phyloP scores from a whole-genome alignment of 352 stramenopile species.

The Phytophthora pluvialis region DNA sequence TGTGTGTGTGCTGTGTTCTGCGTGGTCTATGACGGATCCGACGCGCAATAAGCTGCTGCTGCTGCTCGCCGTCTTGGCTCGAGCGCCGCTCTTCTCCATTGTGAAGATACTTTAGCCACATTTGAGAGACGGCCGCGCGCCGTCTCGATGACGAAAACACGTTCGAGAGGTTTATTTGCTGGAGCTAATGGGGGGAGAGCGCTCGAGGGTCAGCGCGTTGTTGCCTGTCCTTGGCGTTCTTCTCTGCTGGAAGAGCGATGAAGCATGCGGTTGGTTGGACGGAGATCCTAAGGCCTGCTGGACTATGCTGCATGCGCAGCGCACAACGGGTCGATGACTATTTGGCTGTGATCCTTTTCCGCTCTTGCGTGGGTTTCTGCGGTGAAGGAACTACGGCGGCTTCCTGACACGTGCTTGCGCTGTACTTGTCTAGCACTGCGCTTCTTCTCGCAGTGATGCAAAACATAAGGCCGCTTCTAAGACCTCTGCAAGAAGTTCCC shows the following conservation, averaged over 20 bases:
- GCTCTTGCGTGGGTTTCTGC: constrained; percentile 3
- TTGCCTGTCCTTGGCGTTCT: constrained; percentile 15
- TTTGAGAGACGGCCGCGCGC: constrained; percentile 38
- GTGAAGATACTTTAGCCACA: constrained; percentile 52
- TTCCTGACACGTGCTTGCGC: constrained; percentile 10
- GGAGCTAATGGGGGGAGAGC: constrained; percentile 29
- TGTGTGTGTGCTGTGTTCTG: neutral
- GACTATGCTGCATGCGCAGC: neutral
- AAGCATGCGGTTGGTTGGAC: constrained; percentile 17
- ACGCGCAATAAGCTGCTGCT: constrained; percentile 18
- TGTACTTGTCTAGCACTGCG: constrained; percentile 6
- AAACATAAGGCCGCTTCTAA: constrained; percentile 54
- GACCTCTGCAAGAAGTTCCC: constrained; percentile 31
- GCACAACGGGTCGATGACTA: constrained; percentile 7
- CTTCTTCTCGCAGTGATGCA: constrained; percentile 45
- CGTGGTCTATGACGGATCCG: constrained; percentile 1
- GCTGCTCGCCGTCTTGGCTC: constrained; percentile 22
- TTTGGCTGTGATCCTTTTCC: constrained; percentile 29
- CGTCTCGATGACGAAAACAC: constrained; percentile 43
- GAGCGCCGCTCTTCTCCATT: constrained; percentile 41
- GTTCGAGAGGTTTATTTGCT: constrained; percentile 48
- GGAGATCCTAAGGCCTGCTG: constrained; percentile 4
- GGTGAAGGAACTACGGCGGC: neutral
- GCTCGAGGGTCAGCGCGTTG: neutral
- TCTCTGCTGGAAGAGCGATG: constrained; percentile 30